Conservation (phyloP, 2,329 filamentous ascomycete genomes). For the Akanthomyces muscarius region DNA sequence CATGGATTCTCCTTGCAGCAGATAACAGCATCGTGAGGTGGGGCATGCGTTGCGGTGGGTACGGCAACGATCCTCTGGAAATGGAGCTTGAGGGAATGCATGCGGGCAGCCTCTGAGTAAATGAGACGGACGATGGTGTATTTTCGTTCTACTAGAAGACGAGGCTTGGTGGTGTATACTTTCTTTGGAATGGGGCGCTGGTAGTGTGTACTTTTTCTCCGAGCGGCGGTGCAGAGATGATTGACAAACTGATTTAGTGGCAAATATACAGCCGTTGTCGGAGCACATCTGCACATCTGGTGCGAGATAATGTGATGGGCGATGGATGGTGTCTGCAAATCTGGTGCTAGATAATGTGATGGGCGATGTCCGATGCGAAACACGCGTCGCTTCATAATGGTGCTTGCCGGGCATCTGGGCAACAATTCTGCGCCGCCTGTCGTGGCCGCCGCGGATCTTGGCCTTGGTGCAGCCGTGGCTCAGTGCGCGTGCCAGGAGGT, state of each 20-base stretch:
- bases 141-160: neutral
- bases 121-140: neutral
- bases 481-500: neutral
- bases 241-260: neutral
- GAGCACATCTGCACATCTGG: neutral
- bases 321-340: neutral
- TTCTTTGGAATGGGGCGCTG: too few species aligned
- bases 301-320: too few species aligned
- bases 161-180: neutral
- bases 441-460: neutral
- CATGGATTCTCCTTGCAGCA: neutral
- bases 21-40: conserved; percentile 13
- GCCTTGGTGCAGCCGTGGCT: neutral
- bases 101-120: neutral
- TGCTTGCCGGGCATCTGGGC: too few species aligned
- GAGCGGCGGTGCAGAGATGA: too few species aligned
- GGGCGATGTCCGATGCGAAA: neutral
- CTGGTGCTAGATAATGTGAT: too few species aligned
- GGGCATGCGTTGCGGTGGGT: conserved; percentile 1
- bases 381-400: too few species aligned
- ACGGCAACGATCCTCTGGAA: conserved; percentile 13
- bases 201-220: too few species aligned
- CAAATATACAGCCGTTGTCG: neutral
- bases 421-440: neutral
- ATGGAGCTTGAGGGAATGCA: neutral